phyloP scores from a whole-genome alignment of 2,329 filamentous ascomycete species.

The Fusarium continuum region DNA sequence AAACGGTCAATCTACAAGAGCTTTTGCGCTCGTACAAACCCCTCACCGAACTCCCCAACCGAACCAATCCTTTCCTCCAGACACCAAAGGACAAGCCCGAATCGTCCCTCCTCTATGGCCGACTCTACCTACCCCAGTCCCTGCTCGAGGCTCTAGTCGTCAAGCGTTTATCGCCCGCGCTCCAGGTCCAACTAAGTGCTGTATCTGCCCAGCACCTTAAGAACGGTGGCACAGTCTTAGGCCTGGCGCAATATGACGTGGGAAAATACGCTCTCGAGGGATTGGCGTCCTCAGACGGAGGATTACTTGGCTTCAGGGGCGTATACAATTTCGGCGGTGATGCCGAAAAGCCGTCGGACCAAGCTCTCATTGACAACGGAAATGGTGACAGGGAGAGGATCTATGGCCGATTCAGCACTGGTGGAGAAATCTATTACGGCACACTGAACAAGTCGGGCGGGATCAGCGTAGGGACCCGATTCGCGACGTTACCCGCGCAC shows the following conservation, averaged over 20 bases:
- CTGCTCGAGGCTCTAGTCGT: conserved; percentile 88
- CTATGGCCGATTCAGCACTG: conserved; percentile 86
- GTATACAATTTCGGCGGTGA: conserved; percentile 94
- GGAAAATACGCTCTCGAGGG: conserved; percentile 91
- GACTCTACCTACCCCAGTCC: conserved; percentile 83
- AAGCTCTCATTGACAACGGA: conserved; percentile 29
- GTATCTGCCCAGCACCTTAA: conserved; percentile 77
- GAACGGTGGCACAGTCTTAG: conserved; percentile 80
- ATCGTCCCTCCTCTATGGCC: conserved; percentile 76
- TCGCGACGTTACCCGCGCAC: conserved; percentile 83
- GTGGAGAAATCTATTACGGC: conserved; percentile 95
- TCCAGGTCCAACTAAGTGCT: conserved; percentile 82
- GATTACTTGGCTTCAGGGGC: conserved; percentile 84
- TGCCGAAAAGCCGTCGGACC: conserved; percentile 50
- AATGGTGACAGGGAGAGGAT: conserved; percentile 65
- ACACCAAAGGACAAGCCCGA: conserved; percentile 45
- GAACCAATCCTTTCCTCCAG: conserved; percentile 39
- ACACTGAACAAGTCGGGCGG: conserved; percentile 93
- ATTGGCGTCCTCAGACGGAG: conserved; percentile 90
- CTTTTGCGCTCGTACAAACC: conserved; percentile 86
- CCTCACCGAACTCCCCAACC: conserved; percentile 67
- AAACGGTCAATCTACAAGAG: conserved; percentile 77
- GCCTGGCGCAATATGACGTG: conserved; percentile 80
- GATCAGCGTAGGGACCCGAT: conserved; percentile 86
- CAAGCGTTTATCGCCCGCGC: conserved; percentile 77